A percentile compares a stretch with the other conserved stretches of the same genome.
phyloP scores from a whole-genome alignment of 306 rosid species.

The Begonia fuchsioides region DNA sequence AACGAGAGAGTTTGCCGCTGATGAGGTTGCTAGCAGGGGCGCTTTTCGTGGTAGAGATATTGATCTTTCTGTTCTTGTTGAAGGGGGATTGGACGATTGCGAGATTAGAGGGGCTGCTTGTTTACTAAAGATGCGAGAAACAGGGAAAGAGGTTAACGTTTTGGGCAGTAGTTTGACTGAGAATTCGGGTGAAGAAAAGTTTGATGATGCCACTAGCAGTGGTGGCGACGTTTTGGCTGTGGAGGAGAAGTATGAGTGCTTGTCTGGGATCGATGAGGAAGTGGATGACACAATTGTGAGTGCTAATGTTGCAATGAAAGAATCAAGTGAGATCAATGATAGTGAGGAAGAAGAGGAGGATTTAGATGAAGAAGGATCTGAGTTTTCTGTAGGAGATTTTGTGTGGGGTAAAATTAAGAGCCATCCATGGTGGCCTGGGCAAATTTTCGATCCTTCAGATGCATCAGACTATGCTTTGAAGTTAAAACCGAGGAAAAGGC shows the following conservation, averaged over 20 bases:
- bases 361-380: conserved; percentile 15
- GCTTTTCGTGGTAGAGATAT: conserved; percentile 4
- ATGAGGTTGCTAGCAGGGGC: conserved; percentile 7
- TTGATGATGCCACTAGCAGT: background rate
- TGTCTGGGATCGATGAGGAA: conserved; percentile 11
- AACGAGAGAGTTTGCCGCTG: conserved; percentile 5
- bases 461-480: conserved; percentile 49
- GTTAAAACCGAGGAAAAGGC: conserved; percentile 24
- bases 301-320: conserved; percentile 24
- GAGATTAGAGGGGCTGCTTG: conserved; percentile 29
- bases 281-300: conserved; percentile 13
- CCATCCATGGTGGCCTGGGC: conserved; percentile 85
- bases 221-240: conserved; percentile 5
- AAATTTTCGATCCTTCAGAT: conserved; percentile 37
- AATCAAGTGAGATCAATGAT: conserved; percentile 15
- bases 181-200: background rate
- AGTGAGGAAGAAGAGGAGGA: conserved; percentile 26
- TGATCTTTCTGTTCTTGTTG: conserved; percentile 5
- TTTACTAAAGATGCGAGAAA: conserved; percentile 23
- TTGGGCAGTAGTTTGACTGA: conserved; percentile 2
- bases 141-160: background rate
- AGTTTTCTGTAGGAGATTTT: conserved; percentile 44
- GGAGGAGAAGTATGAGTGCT: conserved; percentile 4
- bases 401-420: conserved; percentile 76
- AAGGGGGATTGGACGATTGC: conserved; percentile 20